These are phyloP conservation scores for Trifolium pratense DNA, from an alignment of 306 rosid species.

Conservation along the genomic window DNA sequence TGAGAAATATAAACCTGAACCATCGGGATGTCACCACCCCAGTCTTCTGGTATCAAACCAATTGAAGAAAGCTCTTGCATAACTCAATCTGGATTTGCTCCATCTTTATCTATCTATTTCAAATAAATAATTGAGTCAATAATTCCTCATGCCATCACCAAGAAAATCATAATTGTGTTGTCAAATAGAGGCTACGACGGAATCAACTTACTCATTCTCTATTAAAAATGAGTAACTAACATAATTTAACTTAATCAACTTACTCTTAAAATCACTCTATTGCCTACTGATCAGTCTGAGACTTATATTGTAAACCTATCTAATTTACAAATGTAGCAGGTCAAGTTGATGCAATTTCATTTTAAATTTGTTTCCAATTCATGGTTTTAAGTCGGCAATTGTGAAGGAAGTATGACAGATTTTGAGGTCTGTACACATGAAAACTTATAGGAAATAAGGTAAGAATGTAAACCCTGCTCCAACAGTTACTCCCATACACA, in stretches of 20 bases:
- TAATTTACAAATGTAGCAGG: no score
- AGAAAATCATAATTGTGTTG: slow-evolving; percentile 32
- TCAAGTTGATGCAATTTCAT: not conserved
- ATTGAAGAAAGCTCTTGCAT: slow-evolving; percentile 96
- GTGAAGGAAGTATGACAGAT: not conserved
- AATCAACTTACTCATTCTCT: no score
- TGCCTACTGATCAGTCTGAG: no score
- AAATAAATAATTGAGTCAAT: slow-evolving; percentile 36
- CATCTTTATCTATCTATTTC: slow-evolving; percentile 89
- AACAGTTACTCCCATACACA: no score
- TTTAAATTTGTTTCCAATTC: not conserved
- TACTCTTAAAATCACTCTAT: no score
- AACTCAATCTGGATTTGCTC: slow-evolving; percentile 92
- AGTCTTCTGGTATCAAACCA: slow-evolving; percentile 95
- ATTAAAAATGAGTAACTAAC: no score
- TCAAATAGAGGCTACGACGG: not conserved
- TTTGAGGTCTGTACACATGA: no score
- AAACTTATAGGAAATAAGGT: no score
- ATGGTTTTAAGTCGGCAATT: not conserved
- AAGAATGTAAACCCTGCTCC: no score
- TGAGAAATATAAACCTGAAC: slow-evolving; percentile 74
- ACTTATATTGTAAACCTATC: no score
- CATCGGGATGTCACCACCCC: slow-evolving; percentile 97
- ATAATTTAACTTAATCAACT: no score
- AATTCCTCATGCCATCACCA: slow-evolving; percentile 38